These are phyloP conservation scores for Gyromitra esculenta DNA, from an alignment of 2,329 filamentous ascomycete species.

Conservation along the genomic window DNA sequence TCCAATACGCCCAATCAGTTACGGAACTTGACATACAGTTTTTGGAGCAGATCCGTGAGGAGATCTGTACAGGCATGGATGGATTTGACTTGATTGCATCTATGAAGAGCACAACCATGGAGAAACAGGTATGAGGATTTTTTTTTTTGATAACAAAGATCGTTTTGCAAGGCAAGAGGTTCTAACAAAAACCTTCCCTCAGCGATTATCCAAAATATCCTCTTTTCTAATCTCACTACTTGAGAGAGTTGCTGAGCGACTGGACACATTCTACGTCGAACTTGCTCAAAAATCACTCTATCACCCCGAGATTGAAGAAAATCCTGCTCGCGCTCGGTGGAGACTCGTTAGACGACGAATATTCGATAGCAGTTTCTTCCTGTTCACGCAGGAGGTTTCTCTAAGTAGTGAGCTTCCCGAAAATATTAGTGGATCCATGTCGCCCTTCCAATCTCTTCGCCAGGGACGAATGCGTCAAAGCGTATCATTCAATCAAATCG, in stretches of 20 bases:
- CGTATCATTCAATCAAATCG: conserved; percentile 64
- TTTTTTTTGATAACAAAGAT: background rate
- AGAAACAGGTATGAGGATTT: conserved; percentile 28
- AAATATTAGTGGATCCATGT: conserved; percentile 34
- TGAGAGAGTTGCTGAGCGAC: conserved; percentile 66
- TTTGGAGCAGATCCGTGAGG: conserved; percentile 66
- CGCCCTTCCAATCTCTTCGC: conserved; percentile 15
- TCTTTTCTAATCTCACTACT: conserved; percentile 66
- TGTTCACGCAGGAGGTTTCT: conserved; percentile 62
- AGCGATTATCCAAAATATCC: conserved; percentile 46
- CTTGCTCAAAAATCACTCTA: conserved; percentile 66
- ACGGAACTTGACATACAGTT: conserved; percentile 67
- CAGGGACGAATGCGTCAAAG: conserved; percentile 58
- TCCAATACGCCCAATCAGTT: conserved; percentile 65
- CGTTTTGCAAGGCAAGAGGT: background rate
- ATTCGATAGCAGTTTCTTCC: conserved; percentile 66
- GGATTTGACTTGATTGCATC: conserved; percentile 65
- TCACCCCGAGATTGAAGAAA: conserved; percentile 66
- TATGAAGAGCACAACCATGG: conserved; percentile 48
- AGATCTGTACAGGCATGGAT: conserved; percentile 68
- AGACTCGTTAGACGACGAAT: conserved; percentile 65
- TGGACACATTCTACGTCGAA: conserved; percentile 67
- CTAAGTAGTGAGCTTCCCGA: conserved; percentile 56
- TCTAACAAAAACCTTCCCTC: conserved; percentile 2
- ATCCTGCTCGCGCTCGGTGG: conserved; percentile 67